phyloP scores from a whole-genome alignment of 2,329 filamentous ascomycete genomes.

The Elsinoe arachidis region DNA sequence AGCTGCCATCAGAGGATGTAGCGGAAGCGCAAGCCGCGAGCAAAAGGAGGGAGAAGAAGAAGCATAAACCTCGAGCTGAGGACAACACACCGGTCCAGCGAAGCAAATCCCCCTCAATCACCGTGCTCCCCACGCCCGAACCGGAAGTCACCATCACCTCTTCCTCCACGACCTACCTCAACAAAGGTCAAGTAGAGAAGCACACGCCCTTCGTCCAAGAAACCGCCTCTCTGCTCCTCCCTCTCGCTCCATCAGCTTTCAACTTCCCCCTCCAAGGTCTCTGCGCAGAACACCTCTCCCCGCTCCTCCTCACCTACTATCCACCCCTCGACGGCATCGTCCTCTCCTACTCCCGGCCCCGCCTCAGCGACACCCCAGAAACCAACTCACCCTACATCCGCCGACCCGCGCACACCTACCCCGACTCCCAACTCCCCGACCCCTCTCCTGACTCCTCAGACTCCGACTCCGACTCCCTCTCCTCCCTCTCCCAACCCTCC shows the following conservation, averaged over 20 bases:
- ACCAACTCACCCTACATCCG: slow-evolving; percentile 33
- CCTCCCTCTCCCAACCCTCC: background rate
- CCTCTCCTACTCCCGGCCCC: slow-evolving; percentile 61
- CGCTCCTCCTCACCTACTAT: slow-evolving; percentile 68
- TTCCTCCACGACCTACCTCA: background rate
- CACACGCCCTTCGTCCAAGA: slow-evolving; percentile 68
- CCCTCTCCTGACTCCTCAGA: slow-evolving; percentile 2
- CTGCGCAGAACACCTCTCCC: slow-evolving; percentile 65
- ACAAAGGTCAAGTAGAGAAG: slow-evolving; percentile 18
- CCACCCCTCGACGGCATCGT: slow-evolving; percentile 64
- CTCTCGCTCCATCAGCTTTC: slow-evolving; percentile 63
- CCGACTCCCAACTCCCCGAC: background rate
- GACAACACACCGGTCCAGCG: background rate
- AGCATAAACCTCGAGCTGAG: slow-evolving; percentile 17
- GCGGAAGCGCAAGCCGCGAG: background rate
- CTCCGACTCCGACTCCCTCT: slow-evolving; percentile 3
- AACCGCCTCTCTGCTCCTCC: slow-evolving; percentile 71
- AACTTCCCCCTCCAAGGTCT: slow-evolving; percentile 60
- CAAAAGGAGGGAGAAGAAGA: slow-evolving; percentile 15
- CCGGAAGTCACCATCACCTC: slow-evolving; percentile 7
- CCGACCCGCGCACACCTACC: slow-evolving; percentile 26
- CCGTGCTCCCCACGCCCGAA: background rate
- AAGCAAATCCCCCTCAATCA: background rate
- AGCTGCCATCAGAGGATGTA: slow-evolving; percentile 5
- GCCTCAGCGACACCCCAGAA: slow-evolving; percentile 52